Evolutionary conservation across 192 early-diverging fungal species (phyloP).

Genomic region (Coemansia erecta): DNA sequence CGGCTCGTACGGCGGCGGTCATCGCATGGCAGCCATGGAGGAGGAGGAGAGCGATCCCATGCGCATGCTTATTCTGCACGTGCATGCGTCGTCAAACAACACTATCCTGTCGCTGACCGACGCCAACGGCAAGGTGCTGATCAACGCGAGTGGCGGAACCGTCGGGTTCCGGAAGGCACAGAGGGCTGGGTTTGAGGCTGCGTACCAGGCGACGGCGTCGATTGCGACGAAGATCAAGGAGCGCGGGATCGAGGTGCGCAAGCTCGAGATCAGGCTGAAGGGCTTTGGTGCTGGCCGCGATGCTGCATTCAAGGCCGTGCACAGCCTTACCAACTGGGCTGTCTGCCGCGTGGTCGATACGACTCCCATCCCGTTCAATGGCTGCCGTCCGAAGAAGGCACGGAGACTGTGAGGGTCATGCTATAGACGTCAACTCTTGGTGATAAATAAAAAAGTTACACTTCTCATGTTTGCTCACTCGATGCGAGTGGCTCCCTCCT

Average conservation of each 20-base stretch:
- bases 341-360: constrained; percentile 78
- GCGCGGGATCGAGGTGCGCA: constrained; percentile 61
- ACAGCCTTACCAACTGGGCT: constrained; percentile 70
- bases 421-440: too few relatives aligned
- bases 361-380: constrained; percentile 88
- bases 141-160: constrained; percentile 75
- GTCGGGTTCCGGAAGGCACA: constrained; percentile 86
- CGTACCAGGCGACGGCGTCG: constrained; percentile 81
- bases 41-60: constrained; percentile 22
- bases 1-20: not conserved
- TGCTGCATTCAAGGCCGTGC: constrained; percentile 84
- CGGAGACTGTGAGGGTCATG: constrained; percentile 81
- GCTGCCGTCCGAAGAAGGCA: constrained; percentile 85
- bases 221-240: constrained; percentile 67
- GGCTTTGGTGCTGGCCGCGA: constrained; percentile 91
- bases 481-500: constrained; percentile 17
- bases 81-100: constrained; percentile 73
- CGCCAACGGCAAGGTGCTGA: constrained; percentile 64
- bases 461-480: constrained; percentile 6
- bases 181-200: constrained; percentile 86
- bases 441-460: not conserved
- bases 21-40: not conserved
- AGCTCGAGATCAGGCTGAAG: constrained; percentile 78
- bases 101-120: constrained; percentile 82
- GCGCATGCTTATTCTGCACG: constrained; percentile 41